These are phyloP conservation scores for Cucumis hystrix DNA, from an alignment of 306 rosid genomes.

Conservation along the genomic window DNA sequence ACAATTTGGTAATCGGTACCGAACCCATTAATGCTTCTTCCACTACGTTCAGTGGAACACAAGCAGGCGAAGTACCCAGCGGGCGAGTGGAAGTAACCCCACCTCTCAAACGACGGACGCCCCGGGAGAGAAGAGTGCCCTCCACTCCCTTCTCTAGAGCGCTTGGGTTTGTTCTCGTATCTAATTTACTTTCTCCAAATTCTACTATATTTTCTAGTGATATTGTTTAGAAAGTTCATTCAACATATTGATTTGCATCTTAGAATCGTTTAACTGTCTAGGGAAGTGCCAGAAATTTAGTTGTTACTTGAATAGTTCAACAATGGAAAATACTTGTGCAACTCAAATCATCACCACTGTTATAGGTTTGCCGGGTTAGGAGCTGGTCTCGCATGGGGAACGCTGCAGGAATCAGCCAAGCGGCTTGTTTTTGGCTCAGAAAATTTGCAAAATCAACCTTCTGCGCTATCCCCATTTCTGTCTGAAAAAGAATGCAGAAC, in stretches of 20 bases:
- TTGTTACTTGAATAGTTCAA: not conserved
- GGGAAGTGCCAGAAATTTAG: not conserved
- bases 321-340: not conserved
- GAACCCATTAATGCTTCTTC: not conserved
- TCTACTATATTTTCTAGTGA: not conserved
- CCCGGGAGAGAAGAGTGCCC: slow-evolving; percentile 46
- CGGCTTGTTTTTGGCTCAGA: slow-evolving; percentile 63
- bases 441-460: slow-evolving; percentile 24
- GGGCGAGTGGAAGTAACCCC: slow-evolving; percentile 1
- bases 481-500: slow-evolving; percentile 75
- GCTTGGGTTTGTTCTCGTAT: slow-evolving; percentile 17
- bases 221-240: not conserved
- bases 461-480: slow-evolving; percentile 51
- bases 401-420: slow-evolving; percentile 80
- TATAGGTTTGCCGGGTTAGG: slow-evolving; percentile 82
- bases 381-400: slow-evolving; percentile 94
- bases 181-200: not conserved
- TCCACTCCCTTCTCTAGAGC: slow-evolving; percentile 45
- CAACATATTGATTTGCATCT: not conserved
- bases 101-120: slow-evolving; percentile 21
- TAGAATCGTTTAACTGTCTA: not conserved
- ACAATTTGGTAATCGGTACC: not conserved
- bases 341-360: not conserved
- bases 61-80: not conserved
- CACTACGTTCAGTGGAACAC: not conserved